Conservation (phyloP, 352 stramenopile genomes). For the Blastocystis sp. region DNA sequence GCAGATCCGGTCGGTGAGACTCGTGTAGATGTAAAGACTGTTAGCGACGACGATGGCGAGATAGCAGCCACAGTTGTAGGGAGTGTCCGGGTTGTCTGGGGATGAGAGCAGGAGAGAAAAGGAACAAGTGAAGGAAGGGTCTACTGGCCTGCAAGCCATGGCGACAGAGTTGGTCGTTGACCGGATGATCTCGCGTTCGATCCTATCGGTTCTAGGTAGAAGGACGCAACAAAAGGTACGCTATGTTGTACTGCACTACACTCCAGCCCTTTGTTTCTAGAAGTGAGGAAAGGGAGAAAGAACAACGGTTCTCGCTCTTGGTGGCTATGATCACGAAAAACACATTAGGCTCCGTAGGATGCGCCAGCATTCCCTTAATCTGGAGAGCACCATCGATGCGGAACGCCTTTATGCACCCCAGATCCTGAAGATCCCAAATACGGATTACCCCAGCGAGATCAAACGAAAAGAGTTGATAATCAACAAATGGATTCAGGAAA, state of each 20-base stretch:
- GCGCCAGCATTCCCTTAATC: neutral
- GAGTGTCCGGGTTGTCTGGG: neutral
- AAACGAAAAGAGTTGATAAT: conserved; percentile 36
- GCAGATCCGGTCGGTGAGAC: neutral
- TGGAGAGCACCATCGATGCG: neutral
- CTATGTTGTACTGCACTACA: neutral
- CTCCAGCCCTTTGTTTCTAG: neutral
- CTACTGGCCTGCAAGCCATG: neutral
- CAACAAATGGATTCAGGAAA: neutral
- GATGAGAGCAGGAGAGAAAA: neutral
- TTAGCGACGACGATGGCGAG: neutral
- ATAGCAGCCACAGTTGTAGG: neutral
- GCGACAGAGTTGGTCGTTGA: neutral
- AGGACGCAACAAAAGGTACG: neutral
- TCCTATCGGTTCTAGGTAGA: neutral
- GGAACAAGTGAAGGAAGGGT: neutral
- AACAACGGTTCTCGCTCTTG: neutral
- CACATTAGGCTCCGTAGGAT: neutral
- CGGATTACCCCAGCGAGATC: conserved; percentile 7
- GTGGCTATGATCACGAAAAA: neutral
- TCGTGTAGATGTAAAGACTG: neutral
- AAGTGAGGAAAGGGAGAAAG: neutral
- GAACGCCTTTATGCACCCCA: conserved; percentile 1
- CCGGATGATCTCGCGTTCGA: neutral
- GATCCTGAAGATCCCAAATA: conserved; percentile 38